Evolutionary conservation across 1,284 basidiomycete genomes (phyloP), one percentile per base, ranked within the genome.

Genomic region (Cryptococcus neoformans): DNA sequence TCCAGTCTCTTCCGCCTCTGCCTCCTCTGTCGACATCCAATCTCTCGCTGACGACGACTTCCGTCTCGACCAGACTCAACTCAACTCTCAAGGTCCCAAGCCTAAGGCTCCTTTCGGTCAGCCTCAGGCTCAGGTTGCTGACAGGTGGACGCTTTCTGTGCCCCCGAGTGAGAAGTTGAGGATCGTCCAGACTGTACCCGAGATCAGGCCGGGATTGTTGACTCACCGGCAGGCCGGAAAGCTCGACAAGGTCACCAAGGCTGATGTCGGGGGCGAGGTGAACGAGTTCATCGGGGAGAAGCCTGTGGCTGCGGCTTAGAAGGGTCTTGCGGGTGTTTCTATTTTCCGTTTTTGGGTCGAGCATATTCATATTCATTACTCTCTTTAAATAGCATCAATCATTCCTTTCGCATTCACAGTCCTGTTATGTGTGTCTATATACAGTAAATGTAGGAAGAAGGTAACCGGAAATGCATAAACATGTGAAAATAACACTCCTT

Each of bases 161-260:
- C 76, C 78, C 2, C 78, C 78, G 4, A 70, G 67, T 17, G 76
- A 79, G 64, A 72, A 68, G 63, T 66, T 68, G 58, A 59, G 66
- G 46, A 77, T 79, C 55, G 62, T 67, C 46, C 53, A 60, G 49
- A 64, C 67, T 28, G 60, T 66, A n/a, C 74, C 78, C 53, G 69
- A 73, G 50, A 53, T 75, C 48, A 62, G 74, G 54, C 74, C 74
- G 17, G 70, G 69, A 16, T 41, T 76, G 35, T 34, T 69, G n/a
- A 45, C 50, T 10, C 60, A 60, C 45, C 53, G 47, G 17, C 6
- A 34, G 56, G 11, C 35, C 37, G 9, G 39, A 49, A 36, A 55
- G 49, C 50, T 63, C 10, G 62, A 65, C 9, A 47, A 54, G 39
- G 59, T 62, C 48, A 59, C 65, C 2, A 39, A 55, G 44, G 69